Base-by-base conservation (phyloP, 805 yeast species). In the Cyberlindnera sargentensis region DNA sequence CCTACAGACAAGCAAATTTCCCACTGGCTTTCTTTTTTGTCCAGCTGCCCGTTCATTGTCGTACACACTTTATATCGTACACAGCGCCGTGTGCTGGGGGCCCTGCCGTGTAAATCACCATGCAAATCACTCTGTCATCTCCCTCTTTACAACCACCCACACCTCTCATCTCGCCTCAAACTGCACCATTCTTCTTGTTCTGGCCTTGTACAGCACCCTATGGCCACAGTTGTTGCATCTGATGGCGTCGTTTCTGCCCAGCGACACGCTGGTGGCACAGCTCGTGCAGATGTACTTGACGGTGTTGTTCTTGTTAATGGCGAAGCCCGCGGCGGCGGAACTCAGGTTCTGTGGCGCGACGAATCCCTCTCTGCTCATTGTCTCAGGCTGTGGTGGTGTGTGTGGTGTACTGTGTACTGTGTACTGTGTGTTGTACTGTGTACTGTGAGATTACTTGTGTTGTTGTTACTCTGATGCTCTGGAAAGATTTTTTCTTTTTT, bases 201-300 rank as follows among this genome's bases (percentile, higher is more conserved):
- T 84, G 49, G 96, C 95, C 72, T 93, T 93, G 72, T 91, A 87
- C 50, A 93, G 72, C 47, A 93, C 97, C 70, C 99, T 84, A 71
- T 93, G 98, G 50, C 99, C 99, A 68, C 99, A 93, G 56, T 90
- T 95, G 68, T 89, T 90, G 71, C 99, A 93, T 71, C 98, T 85
- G 51, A 93, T 95, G 29, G 98, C 95, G 65, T 93, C 99, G 55
- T 85, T 87, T 68, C 91, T 88, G 42, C 88, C 82, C 53, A 93
- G 76, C 3, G 95, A 80, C 55, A 90, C 84, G 43, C 83, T 81
- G 44, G 90, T 78, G 7, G 97, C 95, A 68, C 99, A 93, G 71
- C 88, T 93, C 36, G 98, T 96, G 67, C 99, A 91, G 62, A 89
- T 82, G 68, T 91, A 91, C 59, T 84, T 86, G 56, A 89, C 93